Conservation (phyloP, 2,329 filamentous ascomycete genomes). For the Fusarium praegraminearum region DNA sequence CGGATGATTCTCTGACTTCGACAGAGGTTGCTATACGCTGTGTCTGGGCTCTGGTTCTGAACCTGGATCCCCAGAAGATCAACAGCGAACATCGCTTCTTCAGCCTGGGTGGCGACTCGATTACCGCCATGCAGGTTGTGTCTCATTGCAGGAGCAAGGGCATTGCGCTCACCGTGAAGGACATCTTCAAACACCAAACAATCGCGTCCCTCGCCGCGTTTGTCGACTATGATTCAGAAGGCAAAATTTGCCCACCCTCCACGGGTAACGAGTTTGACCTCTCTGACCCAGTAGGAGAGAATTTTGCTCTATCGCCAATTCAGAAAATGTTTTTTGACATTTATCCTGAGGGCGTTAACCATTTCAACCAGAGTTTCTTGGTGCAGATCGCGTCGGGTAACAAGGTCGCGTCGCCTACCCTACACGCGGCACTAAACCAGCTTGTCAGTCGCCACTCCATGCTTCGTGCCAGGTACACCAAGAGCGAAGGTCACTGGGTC, state of each 20-base stretch:
- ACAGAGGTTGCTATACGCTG: background rate
- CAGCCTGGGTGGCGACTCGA: background rate
- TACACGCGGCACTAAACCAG: background rate
- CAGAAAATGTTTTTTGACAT: slow-evolving; percentile 57
- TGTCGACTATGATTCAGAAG: background rate
- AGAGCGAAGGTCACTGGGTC: background rate
- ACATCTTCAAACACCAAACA: background rate
- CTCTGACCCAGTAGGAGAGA: slow-evolving; percentile 5
- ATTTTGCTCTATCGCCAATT: slow-evolving; percentile 58
- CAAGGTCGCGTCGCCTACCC: background rate
- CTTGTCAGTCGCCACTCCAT: slow-evolving; percentile 2
- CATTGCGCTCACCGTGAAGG: background rate
- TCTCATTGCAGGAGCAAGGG: background rate
- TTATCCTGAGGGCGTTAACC: slow-evolving; percentile 45
- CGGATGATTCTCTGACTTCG: background rate
- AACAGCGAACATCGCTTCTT: background rate
- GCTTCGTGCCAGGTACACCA: background rate
- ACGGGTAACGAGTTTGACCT: background rate
- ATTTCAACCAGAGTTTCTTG: slow-evolving; percentile 60
- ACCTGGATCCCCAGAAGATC: background rate
- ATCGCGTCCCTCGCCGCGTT: background rate
- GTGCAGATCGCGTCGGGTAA: slow-evolving; percentile 46
- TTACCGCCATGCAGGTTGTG: background rate
- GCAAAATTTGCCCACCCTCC: background rate
- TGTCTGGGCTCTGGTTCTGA: background rate